phyloP scores from a whole-genome alignment of 352 stramenopile species.

The Pythium insidiosum region DNA sequence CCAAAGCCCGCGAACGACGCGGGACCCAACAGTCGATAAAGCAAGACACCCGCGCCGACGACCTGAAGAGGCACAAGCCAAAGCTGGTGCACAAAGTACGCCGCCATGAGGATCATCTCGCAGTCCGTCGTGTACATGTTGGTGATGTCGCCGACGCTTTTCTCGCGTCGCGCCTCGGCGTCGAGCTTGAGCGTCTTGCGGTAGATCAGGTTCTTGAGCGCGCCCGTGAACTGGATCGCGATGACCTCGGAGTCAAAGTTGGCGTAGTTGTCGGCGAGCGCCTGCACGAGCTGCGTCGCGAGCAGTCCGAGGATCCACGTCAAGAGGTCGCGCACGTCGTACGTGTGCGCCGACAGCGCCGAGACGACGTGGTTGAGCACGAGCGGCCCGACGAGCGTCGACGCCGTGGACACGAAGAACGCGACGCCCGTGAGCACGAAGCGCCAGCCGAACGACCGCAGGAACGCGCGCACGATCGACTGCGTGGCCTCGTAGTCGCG shows the following conservation, averaged over 20 bases:
- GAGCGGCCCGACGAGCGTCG: constrained; percentile 27
- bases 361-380: constrained; percentile 27
- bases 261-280: constrained; percentile 28
- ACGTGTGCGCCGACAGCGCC: constrained; percentile 13
- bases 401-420: constrained; percentile 31
- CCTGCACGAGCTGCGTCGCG: constrained; percentile 31
- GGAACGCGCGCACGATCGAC: constrained; percentile 22
- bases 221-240: constrained; percentile 33
- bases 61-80: constrained; percentile 51
- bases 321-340: constrained; percentile 11
- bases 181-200: constrained; percentile 30
- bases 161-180: constrained; percentile 23
- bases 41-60: constrained; percentile 27
- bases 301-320: constrained; percentile 29
- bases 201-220: constrained; percentile 39
- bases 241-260: constrained; percentile 32
- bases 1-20: constrained; percentile 27
- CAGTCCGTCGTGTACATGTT: constrained; percentile 49
- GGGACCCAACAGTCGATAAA: constrained; percentile 29
- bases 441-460: constrained; percentile 20
- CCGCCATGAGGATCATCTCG: constrained; percentile 20
- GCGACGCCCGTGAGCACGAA: constrained; percentile 26
- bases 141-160: constrained; percentile 32
- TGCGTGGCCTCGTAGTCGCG: constrained; percentile 18
- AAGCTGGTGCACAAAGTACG: constrained; percentile 43